Evolutionary conservation across 495 filamentous ascomycete species (phyloP), one percentile per base, ranked within the genome.

Genomic region (Pyronema omphalodes): DNA sequence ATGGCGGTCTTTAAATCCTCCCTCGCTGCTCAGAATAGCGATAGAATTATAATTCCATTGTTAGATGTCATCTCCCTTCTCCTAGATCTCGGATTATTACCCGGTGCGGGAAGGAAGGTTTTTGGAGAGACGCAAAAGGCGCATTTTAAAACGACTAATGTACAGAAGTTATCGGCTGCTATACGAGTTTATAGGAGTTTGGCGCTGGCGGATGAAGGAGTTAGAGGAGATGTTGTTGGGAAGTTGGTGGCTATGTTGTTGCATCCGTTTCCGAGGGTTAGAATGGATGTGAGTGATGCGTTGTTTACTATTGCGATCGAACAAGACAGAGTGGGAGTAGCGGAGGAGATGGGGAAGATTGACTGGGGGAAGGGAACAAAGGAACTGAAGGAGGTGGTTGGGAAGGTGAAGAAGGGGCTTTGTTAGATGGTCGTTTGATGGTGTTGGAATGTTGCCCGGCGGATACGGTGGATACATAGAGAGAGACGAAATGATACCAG

Each of bases 61-160:
- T 67, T 98, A 4, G 85, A 94, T 54, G 71, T 89, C 19, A 51
- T 84, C 1, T 80, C 77, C 5, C 89, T 86, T 44, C 61, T 95
- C 19, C 74, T 89, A 50, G 83, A 83, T 40, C 66, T 63, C 34
- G 35, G 8, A 6, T 41, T 19, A 35, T 40, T 40, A n/a, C 48
- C 11, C 46, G 50, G 12, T 7, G 29, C 18, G 8, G 37, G 50
- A 12, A 43, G 35, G 37, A 18, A 41, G 7, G 64, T 93, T 15
- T 87, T 88, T 53, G 68, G 77, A 34, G 67, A 77, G 11, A 74
- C 79, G 7, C 86, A 89, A 58, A 85, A 82, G 66, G 73, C 84
- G 3, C 85, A 87, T 60, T 86, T 81, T 71, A 88, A 87, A 68
- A 82, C 84, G 8, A 73, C 76, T 9, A 86, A 84, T 62, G 77